phyloP scores from a whole-genome alignment of 768 basidiomycete species.

The Mrakia gelida region DNA sequence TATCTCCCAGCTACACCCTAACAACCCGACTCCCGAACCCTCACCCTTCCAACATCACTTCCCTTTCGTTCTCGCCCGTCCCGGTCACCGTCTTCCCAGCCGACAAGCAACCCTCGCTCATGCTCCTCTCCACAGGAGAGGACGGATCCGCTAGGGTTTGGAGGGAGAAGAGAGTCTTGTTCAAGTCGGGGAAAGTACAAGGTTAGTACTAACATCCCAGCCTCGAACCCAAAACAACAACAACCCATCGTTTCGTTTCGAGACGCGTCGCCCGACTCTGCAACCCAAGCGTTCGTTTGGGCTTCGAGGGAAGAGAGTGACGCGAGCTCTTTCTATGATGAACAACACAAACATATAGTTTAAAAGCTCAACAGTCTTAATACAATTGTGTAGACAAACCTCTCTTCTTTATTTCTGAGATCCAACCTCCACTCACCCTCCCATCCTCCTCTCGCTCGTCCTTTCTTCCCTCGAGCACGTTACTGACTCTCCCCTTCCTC shows the following conservation, averaged over 20 bases:
- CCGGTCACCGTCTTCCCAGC: constrained; percentile 34
- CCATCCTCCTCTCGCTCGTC: not conserved
- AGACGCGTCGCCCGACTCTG: not conserved
- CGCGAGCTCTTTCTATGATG: constrained; percentile 33
- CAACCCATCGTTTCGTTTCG: not conserved
- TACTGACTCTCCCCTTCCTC: not conserved
- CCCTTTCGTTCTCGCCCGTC: constrained; percentile 64
- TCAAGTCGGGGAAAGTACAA: constrained; percentile 44
- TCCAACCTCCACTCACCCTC: not conserved
- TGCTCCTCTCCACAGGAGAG: constrained; percentile 68
- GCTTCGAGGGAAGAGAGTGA: too few species aligned
- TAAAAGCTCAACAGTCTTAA: constrained; percentile 48
- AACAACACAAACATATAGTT: constrained; percentile 38
- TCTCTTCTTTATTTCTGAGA: constrained; percentile 31
- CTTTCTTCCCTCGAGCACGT: too few species aligned
- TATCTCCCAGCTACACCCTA: constrained; percentile 48
- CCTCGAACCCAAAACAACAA: too few species aligned
- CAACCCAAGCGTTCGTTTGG: constrained; percentile 10
- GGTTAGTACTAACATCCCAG: too few species aligned
- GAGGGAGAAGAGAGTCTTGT: constrained; percentile 30
- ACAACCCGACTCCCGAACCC: constrained; percentile 87
- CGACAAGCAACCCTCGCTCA: constrained; percentile 39
- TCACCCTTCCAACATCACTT: constrained; percentile 61
- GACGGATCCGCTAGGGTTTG: constrained; percentile 54
- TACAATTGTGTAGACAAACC: constrained; percentile 37